Base-by-base conservation (phyloP, 2,329 filamentous ascomycete genomes). In the Trichoderma atrobrunneum region DNA sequence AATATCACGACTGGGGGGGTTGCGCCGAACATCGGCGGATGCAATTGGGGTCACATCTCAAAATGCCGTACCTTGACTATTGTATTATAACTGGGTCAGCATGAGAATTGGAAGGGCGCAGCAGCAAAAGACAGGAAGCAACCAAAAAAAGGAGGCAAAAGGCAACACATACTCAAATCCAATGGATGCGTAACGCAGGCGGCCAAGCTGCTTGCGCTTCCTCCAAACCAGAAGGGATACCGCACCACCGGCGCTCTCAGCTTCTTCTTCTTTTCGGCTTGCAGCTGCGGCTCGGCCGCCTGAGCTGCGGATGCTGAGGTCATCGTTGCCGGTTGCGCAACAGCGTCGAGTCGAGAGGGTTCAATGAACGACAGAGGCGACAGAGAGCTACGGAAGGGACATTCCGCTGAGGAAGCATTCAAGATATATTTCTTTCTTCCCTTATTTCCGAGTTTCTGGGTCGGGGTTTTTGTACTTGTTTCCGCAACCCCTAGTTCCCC, bases 151-250 rank as follows among this genome's bases (percentile, higher is more conserved):
- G n/a, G 36, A 71, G 28, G 30, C 7, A 16, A 6, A 21, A 14
- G 26, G 26, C n/a, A 2, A 26, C n/a, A 56, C 85, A 82, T 87
- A 97, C 94, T 89, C 75, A 98, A 87, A 88, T 98, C 95, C 79
- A 98, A 86, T 64, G 95, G 95, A 86, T 98, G 95, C 34, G 95
- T 98, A 63, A 97, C 93, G 76, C 90, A 91, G 59, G 95, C 95
- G 48, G 95, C 95, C 86, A 96, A 91, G 80, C 93, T 97, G 79
- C 93, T 96, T 65, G 95, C 94, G 80, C 93, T 97, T 71, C 96
- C 96, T 75, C 96, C 96, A 81, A 99, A 98, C 96, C 95, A 98
- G 83, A 95, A 95, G 11, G 93, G 93, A 83, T 95, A 95, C 73
- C 84, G 83, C 56, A 87, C 80, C 3, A 83, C 75, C 36, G 76